phyloP scores from a whole-genome alignment of 331 rosid genomes.

The Ulmus americana region DNA sequence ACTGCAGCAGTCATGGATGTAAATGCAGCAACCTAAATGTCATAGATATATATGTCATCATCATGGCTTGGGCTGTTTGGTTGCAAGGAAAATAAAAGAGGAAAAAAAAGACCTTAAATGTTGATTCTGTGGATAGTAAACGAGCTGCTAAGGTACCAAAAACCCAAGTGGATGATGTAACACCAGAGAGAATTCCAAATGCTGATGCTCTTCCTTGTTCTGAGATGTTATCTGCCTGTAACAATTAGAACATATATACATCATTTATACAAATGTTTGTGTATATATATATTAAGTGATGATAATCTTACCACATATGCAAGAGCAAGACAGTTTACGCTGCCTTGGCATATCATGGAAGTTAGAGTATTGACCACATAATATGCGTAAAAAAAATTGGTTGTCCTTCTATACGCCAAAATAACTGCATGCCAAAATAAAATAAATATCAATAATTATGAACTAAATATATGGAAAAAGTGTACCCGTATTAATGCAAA shows the following conservation, averaged over 20 bases:
- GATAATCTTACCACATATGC: constrained; percentile 62
- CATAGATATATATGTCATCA: too few relatives aligned
- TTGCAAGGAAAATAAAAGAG: background rate
- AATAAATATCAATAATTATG: background rate
- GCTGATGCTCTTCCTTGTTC: constrained; percentile 50
- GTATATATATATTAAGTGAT: background rate
- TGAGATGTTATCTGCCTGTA: constrained; percentile 63
- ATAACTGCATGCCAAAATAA: constrained; percentile 41
- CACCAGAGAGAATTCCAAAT: constrained; percentile 70
- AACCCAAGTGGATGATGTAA: constrained; percentile 55
- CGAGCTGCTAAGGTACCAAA: constrained; percentile 73
- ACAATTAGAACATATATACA: background rate
- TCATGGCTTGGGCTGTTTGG: background rate
- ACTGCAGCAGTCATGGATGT: constrained; percentile 44
- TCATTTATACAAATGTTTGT: background rate
- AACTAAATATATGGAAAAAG: background rate
- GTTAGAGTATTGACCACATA: constrained; percentile 50
- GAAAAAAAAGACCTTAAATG: constrained; percentile 48
- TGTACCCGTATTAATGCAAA: background rate
- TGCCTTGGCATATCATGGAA: constrained; percentile 58
- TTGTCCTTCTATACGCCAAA: constrained; percentile 55
- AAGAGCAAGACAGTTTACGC: constrained; percentile 55
- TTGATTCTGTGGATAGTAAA: constrained; percentile 49
- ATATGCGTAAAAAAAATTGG: constrained; percentile 58
- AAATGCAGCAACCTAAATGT: constrained; percentile 56